Evolutionary conservation across 1,139 yeast genomes (phyloP), one percentile per base, ranked within the genome.

Genomic region (Diutina neorugosa): DNA sequence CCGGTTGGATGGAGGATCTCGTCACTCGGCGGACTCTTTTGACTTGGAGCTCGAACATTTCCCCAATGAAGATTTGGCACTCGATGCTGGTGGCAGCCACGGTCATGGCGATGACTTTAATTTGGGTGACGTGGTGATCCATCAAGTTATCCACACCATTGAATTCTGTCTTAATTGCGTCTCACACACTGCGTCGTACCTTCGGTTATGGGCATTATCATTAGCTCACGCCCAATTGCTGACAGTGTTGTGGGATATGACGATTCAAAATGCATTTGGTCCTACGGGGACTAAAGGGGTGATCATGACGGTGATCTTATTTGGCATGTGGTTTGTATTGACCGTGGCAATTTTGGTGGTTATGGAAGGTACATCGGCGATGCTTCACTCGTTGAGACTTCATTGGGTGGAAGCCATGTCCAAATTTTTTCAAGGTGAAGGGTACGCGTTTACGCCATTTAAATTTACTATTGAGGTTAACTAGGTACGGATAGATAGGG

Each of bases 351-450:
- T 94, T 55, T 77, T 94, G 65, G 98, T 94, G 52, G 76, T 90
- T 56, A 93, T 94, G 98, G 98, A 94, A 69, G 99, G 99, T 53
- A 94, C 98, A 0, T 87, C 96, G 47, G 98, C 98, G 31, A 94
- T 94, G 98, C 78, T 94, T 63, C 99, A 94, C 69, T 87, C 97
- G 25, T 78, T 94, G 62, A 86, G 98, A 69, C 74, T 93, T 64
- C 98, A 93, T 67, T 93, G 99, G 99, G 98, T 94, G 54, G 99
- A 94, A 70, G 91, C 97, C 37, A 94, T 94, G 98, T 90, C 97
- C 52, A 94, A 94, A 71, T 94, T 88, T 67, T 94, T 93, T 63
- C 89, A 86, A 62, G 98, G 98, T 61, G 98, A 93, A 65, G 98
- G 98, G 53, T 78, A 83, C 57, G 82, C 89, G 1, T 93, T 88